phyloP scores from a whole-genome alignment of 78 protist genomes.

The Monosiga brevicollis region DNA sequence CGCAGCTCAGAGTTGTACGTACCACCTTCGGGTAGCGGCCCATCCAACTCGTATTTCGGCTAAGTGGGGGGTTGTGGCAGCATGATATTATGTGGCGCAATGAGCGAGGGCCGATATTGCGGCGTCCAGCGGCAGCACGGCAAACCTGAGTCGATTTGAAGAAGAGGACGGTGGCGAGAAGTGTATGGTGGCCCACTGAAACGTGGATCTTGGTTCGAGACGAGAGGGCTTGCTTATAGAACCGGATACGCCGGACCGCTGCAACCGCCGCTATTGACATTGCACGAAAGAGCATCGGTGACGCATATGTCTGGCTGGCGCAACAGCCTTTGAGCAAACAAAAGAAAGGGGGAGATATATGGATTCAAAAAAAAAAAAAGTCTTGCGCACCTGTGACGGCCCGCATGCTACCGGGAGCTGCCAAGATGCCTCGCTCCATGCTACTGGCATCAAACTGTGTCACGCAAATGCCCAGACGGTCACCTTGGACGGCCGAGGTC shows the following conservation, averaged over 20 bases:
- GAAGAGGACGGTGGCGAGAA: background rate
- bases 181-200: background rate
- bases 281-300: background rate
- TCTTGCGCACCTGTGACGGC: background rate
- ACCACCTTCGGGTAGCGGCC: too few relatives aligned
- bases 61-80: too few relatives aligned
- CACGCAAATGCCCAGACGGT: slow-evolving; percentile 61
- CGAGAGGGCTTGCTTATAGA: slow-evolving; percentile 29
- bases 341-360: background rate
- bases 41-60: too few relatives aligned
- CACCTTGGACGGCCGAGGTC: background rate
- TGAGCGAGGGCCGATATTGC: background rate
- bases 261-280: background rate
- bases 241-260: slow-evolving; percentile 43
- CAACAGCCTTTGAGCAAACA: background rate
- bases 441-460: slow-evolving; percentile 67
- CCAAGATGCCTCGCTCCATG: slow-evolving; percentile 73
- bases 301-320: background rate
- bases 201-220: slow-evolving; percentile 64
- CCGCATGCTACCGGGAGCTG: slow-evolving; percentile 34
- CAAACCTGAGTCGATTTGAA: background rate
- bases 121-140: background rate
- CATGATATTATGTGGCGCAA: too few relatives aligned
- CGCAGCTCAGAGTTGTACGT: too few relatives aligned
- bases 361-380: background rate